Percentiles rank a stretch among this genome's conserved stretches.
Conservation (phyloP, 1,139 yeast genomes). For the Geotrichum candidum region DNA sequence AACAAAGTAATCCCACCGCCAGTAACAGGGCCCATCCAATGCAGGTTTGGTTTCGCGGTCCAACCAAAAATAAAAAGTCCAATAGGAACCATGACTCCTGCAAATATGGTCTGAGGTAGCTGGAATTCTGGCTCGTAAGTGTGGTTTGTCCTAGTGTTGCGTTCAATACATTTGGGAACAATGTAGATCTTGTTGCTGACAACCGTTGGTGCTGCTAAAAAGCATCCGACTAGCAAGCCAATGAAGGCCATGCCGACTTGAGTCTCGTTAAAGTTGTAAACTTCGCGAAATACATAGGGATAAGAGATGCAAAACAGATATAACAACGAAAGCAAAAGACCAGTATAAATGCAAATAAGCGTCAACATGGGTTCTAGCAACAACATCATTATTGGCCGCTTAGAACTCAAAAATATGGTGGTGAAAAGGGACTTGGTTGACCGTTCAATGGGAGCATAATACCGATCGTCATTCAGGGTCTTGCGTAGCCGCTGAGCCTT, state of each 20-base stretch:
- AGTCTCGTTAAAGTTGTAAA: conserved; percentile 40
- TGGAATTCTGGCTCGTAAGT: conserved; percentile 53
- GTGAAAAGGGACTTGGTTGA: conserved; percentile 28
- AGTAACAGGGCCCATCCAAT: conserved; percentile 77
- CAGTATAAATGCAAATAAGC: conserved; percentile 56
- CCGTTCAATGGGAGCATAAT: conserved; percentile 45
- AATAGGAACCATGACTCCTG: conserved; percentile 62
- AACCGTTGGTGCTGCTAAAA: conserved; percentile 24
- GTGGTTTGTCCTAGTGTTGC: conserved; percentile 12
- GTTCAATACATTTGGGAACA: conserved; percentile 17
- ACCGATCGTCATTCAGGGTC: conserved; percentile 53
- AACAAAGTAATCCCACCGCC: conserved; percentile 74
- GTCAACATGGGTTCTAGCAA: conserved; percentile 57
- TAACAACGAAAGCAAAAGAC: conserved; percentile 52
- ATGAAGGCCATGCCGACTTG: conserved; percentile 49
- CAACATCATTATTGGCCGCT: conserved; percentile 51
- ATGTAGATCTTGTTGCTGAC: conserved; percentile 20
- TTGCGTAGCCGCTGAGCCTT: conserved; percentile 55
- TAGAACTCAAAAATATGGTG: conserved; percentile 40
- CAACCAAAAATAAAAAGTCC: conserved; percentile 49
- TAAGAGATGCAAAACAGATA: conserved; percentile 59
- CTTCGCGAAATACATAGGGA: conserved; percentile 48
- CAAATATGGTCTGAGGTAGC: conserved; percentile 62
- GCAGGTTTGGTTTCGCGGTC: conserved; percentile 66
- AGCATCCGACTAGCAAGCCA: conserved; percentile 46